phyloP scores from a whole-genome alignment of 2,329 filamentous ascomycete genomes.

The Penicillium decumbens region DNA sequence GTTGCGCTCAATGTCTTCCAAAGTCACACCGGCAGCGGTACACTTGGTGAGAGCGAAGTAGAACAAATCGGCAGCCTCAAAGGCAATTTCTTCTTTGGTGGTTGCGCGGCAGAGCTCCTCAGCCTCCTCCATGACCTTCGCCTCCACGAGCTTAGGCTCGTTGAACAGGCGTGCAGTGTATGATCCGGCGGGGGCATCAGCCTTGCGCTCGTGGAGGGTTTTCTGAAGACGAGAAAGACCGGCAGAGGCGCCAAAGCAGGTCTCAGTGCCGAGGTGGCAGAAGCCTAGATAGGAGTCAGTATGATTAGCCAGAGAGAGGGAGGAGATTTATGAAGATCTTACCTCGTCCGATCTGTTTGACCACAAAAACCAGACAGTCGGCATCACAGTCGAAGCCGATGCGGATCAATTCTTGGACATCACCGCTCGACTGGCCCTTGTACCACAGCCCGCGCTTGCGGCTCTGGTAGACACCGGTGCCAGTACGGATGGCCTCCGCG shows the following conservation, averaged over 20 bases:
- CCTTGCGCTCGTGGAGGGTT: conserved; percentile 75
- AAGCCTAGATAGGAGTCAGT: conserved; percentile 54
- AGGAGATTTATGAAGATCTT: conserved; percentile 14
- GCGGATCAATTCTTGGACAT: conserved; percentile 81
- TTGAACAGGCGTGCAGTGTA: conserved; percentile 93
- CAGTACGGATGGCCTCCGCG: conserved; percentile 74
- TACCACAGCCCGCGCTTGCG: conserved; percentile 93
- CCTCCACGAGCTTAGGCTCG: conserved; percentile 79
- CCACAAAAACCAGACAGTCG: conserved; percentile 85
- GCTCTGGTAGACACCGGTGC: conserved; percentile 87
- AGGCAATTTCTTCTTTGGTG: conserved; percentile 76
- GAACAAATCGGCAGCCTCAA: conserved; percentile 89
- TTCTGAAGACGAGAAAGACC: conserved; percentile 82
- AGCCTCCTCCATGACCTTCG: conserved; percentile 98
- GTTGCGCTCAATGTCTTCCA: conserved; percentile 87
- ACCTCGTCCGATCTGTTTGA: conserved; percentile 78
- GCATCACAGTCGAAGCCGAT: conserved; percentile 88
- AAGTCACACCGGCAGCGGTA: conserved; percentile 72
- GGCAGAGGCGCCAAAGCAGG: conserved; percentile 81
- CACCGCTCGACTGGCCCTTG: conserved; percentile 91
- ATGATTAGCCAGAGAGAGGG: background rate
- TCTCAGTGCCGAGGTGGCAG: conserved; percentile 87
- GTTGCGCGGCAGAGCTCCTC: conserved; percentile 88
- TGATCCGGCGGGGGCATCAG: conserved; percentile 78
- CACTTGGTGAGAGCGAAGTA: conserved; percentile 95